phyloP scores from a whole-genome alignment of 768 basidiomycete genomes.

The Leccinum disarticulatum region DNA sequence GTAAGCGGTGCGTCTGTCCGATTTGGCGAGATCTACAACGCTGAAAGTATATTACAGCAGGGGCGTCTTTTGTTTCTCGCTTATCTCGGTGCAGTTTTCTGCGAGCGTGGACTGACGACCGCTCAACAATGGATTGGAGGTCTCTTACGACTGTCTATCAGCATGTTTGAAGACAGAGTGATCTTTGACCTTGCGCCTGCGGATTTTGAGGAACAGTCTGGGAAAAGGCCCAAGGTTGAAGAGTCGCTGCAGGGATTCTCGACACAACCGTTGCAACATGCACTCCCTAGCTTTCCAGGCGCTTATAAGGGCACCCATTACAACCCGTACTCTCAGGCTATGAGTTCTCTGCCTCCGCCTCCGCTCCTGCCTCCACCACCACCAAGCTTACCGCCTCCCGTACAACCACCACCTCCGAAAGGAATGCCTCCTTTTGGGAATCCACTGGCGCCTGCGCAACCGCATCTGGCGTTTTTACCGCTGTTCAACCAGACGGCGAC shows the following conservation, averaged over 20 bases:
- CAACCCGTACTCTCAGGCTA: slow-evolving; percentile 28
- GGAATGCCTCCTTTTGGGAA: slow-evolving; percentile 41
- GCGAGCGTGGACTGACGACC: slow-evolving; percentile 48
- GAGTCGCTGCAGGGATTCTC: slow-evolving; percentile 34
- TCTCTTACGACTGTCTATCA: slow-evolving; percentile 33
- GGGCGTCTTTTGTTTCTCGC: slow-evolving; percentile 57
- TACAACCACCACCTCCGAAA: slow-evolving; percentile 38
- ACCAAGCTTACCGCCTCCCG: slow-evolving; percentile 32
- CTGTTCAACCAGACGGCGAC: slow-evolving; percentile 72
- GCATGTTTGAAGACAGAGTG: slow-evolving; percentile 16
- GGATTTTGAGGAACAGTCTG: slow-evolving; percentile 29
- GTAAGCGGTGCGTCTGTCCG: slow-evolving; percentile 33
- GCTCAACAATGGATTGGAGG: slow-evolving; percentile 59
- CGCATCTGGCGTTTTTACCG: slow-evolving; percentile 62
- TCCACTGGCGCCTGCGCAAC: slow-evolving; percentile 64
- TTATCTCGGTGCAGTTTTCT: slow-evolving; percentile 65
- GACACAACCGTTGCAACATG: slow-evolving; percentile 25
- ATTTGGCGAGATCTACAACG: slow-evolving; percentile 11
- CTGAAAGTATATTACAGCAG: slow-evolving; percentile 43
- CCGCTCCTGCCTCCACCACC: slow-evolving; percentile 29
- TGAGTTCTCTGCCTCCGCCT: slow-evolving; percentile 12
- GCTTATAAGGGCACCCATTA: slow-evolving; percentile 29
- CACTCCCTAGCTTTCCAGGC: slow-evolving; percentile 12
- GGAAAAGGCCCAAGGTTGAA: slow-evolving; percentile 32
- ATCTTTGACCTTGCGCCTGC: slow-evolving; percentile 20